A percentile compares a stretch with the other conserved stretches of the same genome.
These are phyloP conservation scores for Sporisorium exsertum DNA, from an alignment of 1,284 basidiomycete genomes.

Conservation along the genomic window DNA sequence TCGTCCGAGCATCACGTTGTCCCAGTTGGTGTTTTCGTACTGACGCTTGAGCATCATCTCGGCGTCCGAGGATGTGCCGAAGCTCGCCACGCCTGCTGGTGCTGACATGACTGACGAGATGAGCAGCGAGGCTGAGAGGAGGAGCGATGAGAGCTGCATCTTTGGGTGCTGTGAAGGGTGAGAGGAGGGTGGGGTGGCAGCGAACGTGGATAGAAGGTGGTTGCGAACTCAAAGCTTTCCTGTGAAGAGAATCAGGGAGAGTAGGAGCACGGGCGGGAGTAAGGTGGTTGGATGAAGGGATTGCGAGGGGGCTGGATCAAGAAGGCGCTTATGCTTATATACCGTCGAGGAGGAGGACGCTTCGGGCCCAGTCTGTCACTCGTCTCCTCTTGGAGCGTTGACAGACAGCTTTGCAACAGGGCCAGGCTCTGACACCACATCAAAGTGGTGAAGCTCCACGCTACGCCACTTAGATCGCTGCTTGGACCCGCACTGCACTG, in stretches of 20 bases:
- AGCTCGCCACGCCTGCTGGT: conserved; percentile 20
- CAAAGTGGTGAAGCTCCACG: too few species aligned
- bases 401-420: too few species aligned
- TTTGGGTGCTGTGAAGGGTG: not conserved
- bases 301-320: too few species aligned
- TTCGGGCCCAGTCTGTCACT: too few species aligned
- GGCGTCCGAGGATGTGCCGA: conserved; percentile 20
- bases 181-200: not conserved
- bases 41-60: conserved; percentile 46
- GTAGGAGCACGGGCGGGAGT: not conserved
- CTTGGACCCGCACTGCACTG: too few species aligned
- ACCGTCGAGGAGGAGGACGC: too few species aligned
- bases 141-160: conserved; percentile 34
- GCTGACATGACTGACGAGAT: conserved; percentile 20
- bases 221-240: not conserved
- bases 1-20: conserved; percentile 23
- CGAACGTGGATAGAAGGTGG: not conserved
- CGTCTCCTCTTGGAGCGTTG: too few species aligned
- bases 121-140: conserved; percentile 30
- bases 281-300: too few species aligned
- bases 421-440: too few species aligned
- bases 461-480: too few species aligned
- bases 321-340: too few species aligned
- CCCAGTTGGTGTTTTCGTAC: conserved; percentile 24
- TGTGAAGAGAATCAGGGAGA: not conserved